A percentile compares a stretch with the other conserved stretches of the same genome.
Conservation (phyloP, 1,284 basidiomycete species). For the Boletus albobrunnescens region DNA sequence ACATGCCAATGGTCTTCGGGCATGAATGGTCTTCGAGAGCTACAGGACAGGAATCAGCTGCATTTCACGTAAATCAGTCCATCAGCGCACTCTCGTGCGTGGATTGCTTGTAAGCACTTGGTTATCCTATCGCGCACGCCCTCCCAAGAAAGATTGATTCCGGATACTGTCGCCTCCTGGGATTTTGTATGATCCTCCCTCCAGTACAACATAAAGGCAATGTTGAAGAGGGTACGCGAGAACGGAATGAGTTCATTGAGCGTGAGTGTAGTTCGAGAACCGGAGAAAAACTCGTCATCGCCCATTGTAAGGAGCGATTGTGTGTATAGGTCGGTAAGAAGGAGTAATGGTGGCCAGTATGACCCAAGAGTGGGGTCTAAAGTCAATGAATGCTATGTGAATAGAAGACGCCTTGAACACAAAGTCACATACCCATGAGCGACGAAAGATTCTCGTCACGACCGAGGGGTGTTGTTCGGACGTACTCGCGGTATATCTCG, state of each 20-base stretch:
- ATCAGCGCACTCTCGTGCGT: slow-evolving; percentile 75
- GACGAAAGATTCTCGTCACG: slow-evolving; percentile 44
- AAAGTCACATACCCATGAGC: slow-evolving; percentile 36
- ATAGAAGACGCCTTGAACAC: slow-evolving; percentile 11
- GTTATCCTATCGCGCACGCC: slow-evolving; percentile 66
- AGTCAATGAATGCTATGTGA: not conserved
- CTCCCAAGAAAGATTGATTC: slow-evolving; percentile 34
- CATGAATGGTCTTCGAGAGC: slow-evolving; percentile 79
- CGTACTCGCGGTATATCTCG: slow-evolving; percentile 69
- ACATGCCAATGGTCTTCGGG: slow-evolving; percentile 87
- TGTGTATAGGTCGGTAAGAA: slow-evolving; percentile 81
- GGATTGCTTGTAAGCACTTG: slow-evolving; percentile 72
- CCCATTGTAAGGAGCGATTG: slow-evolving; percentile 88
- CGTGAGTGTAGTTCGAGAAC: slow-evolving; percentile 44
- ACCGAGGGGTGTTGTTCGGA: slow-evolving; percentile 56
- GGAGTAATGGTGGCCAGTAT: slow-evolving; percentile 67
- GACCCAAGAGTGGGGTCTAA: slow-evolving; percentile 45
- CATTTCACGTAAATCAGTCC: not conserved
- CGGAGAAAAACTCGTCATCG: slow-evolving; percentile 90
- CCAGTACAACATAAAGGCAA: slow-evolving; percentile 82
- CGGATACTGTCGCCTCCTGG: slow-evolving; percentile 41
- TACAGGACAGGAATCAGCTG: slow-evolving; percentile 32
- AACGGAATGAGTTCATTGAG: slow-evolving; percentile 79
- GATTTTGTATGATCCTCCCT: slow-evolving; percentile 50
- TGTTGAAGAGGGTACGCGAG: slow-evolving; percentile 68